phyloP scores from a whole-genome alignment of 2,329 filamentous ascomycete genomes.

The Ceratocystis albifundus region DNA sequence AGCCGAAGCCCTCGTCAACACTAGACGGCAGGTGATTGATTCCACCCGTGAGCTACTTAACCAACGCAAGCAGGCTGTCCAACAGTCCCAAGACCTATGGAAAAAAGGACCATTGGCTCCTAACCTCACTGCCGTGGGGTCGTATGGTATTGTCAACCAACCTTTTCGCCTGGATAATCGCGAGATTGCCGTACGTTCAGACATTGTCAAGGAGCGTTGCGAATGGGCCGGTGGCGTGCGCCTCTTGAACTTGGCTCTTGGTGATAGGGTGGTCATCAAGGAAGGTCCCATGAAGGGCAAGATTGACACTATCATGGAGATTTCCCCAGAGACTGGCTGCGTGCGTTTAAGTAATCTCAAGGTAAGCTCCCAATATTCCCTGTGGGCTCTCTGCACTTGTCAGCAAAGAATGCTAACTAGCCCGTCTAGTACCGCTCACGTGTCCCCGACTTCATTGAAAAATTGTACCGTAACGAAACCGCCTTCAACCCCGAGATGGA shows the following conservation, averaged over 20 bases:
- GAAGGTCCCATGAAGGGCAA: slow-evolving; percentile 70
- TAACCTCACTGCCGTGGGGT: slow-evolving; percentile 55
- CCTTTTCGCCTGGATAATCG: slow-evolving; percentile 25
- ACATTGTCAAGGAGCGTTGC: slow-evolving; percentile 35
- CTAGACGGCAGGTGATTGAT: slow-evolving; percentile 27
- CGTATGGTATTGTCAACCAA: slow-evolving; percentile 44
- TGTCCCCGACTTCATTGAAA: slow-evolving; percentile 22
- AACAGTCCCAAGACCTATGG: slow-evolving; percentile 54
- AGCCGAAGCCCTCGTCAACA: slow-evolving; percentile 27
- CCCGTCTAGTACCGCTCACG: slow-evolving; percentile 17
- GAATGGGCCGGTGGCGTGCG: slow-evolving; percentile 45
- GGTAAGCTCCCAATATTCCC: slow-evolving; percentile 39
- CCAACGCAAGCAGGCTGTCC: slow-evolving; percentile 26
- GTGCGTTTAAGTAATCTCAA: slow-evolving; percentile 50
- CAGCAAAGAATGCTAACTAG: background rate
- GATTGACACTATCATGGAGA: slow-evolving; percentile 58
- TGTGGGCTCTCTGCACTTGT: slow-evolving; percentile 16
- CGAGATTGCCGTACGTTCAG: slow-evolving; percentile 28
- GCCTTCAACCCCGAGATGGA: slow-evolving; percentile 29
- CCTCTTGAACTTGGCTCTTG: slow-evolving; percentile 50
- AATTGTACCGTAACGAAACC: slow-evolving; percentile 33
- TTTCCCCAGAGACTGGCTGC: slow-evolving; percentile 45
- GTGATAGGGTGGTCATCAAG: slow-evolving; percentile 73
- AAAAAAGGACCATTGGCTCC: slow-evolving; percentile 66
- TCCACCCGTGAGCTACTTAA: slow-evolving; percentile 27